Evolutionary conservation across 2,329 filamentous ascomycete genomes (phyloP), one percentile per base, ranked within the genome.

Genomic region (Leptographium radiaticola): DNA sequence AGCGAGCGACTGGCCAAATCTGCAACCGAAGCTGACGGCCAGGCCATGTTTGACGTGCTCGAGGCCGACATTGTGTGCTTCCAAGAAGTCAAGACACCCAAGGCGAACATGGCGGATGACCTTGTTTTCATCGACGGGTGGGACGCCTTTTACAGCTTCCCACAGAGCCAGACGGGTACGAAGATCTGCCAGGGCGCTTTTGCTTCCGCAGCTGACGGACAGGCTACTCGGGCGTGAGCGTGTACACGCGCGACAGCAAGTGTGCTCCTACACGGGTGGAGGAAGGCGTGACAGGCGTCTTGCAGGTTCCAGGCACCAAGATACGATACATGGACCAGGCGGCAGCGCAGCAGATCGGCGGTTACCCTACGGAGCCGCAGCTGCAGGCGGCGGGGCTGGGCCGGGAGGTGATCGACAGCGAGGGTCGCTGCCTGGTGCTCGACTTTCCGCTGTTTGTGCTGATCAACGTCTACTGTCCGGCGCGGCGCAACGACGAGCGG

Each of bases 391-490:
- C 75, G 12, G 65, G 68, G 1, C 68, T 89, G 6, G 88, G 95
- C 62, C 81, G 87, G 44, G 73, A 76, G 2, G 76, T 76, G 0
- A 78, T 97, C 9, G 93, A 98, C 65, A 87, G 87, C 0, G 93
- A 98, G 71, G 93, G 93, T 0, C 84, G 93, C 49, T 95, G 89
- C 61, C 81, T 97, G 9, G 76, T 95, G 45, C 75, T 98, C 4
- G 93, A 97, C 64, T 97, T 98, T 61, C 88, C 89, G 0, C 90
- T 89, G 4, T 97, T 98, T 65, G 89, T 98, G 6, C 77, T 98
- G 16, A 79, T 98, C 51, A 93, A 91, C 5, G 84, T 94, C 2
- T 97, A 98, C 69, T 88, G 87, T 61, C 93, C 93, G 12, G 93
- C 91, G 25, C 89, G 86, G 62, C 83, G 89, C 55, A 90, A 95